Percentiles rank a stretch among this genome's conserved stretches.
Evolutionary conservation across 2,329 filamentous ascomycete genomes (phyloP).

Genomic region (Emmonsia crescens): DNA sequence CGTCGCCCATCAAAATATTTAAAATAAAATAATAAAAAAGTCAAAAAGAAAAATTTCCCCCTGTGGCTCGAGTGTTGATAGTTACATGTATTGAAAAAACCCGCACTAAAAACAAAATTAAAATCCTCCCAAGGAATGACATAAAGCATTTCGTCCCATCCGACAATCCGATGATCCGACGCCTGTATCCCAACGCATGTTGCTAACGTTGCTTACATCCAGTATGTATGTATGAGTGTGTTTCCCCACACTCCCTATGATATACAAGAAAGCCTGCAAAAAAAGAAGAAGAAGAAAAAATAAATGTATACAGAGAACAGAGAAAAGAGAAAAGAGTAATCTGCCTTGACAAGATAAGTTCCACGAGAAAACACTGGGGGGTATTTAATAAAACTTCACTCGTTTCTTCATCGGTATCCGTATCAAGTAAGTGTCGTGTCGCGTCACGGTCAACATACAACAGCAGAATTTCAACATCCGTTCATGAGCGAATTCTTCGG

Average conservation of each 20-base stretch:
- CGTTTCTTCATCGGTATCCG: neutral
- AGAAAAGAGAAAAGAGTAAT: neutral
- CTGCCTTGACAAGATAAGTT: slow-evolving; percentile 29
- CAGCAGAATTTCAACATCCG: slow-evolving; percentile 32
- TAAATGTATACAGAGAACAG: neutral
- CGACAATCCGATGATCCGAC: neutral
- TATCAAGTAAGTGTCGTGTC: neutral
- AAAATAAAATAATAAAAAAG: too few species aligned
- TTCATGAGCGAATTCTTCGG: slow-evolving; percentile 53
- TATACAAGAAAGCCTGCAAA: neutral
- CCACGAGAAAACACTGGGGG: neutral
- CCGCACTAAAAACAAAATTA: too few species aligned
- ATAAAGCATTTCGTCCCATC: too few species aligned
- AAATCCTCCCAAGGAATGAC: too few species aligned
- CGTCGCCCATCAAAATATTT: too few species aligned
- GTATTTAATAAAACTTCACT: neutral
- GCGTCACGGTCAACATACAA: too few species aligned
- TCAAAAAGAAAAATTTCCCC: too few species aligned
- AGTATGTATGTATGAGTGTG: neutral
- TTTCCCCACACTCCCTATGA: neutral
- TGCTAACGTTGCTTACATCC: neutral
- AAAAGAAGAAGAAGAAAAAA: neutral
- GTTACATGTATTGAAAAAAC: too few species aligned
- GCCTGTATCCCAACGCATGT: neutral
- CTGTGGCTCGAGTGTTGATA: too few species aligned